Evolutionary conservation across 1,284 basidiomycete species (phyloP).

Genomic region (Exsudoporus floridanus): DNA sequence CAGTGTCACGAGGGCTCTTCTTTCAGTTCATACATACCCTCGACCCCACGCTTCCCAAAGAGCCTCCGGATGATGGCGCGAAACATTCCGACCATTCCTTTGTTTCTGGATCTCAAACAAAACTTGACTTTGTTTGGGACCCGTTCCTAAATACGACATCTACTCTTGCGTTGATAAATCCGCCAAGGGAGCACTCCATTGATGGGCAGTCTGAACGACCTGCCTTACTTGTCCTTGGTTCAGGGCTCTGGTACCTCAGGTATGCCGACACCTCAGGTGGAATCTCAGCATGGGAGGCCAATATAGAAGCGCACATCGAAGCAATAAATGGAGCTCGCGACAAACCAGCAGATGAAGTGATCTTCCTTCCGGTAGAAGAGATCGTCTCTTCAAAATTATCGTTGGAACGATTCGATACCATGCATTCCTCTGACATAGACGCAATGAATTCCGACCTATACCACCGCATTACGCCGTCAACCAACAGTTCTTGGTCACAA

Average conservation of each 20-base stretch:
- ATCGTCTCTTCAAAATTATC: constrained; percentile 61
- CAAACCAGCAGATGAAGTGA: constrained; percentile 64
- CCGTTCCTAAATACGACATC: constrained; percentile 77
- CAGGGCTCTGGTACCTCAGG: constrained; percentile 85
- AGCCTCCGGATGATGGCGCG: constrained; percentile 53
- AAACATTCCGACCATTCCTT: constrained; percentile 69
- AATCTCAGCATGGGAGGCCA: constrained; percentile 72
- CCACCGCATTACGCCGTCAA: constrained; percentile 58
- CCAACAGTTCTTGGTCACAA: constrained; percentile 34
- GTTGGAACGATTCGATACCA: constrained; percentile 60
- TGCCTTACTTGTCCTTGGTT: constrained; percentile 76
- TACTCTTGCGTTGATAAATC: constrained; percentile 39
- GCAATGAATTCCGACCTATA: constrained; percentile 85
- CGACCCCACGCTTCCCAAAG: constrained; percentile 55
- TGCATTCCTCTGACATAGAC: constrained; percentile 76
- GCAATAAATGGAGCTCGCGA: constrained; percentile 40
- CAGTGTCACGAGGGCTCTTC: constrained; percentile 76
- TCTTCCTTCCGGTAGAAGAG: constrained; percentile 77
- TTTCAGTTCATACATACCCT: constrained; percentile 67
- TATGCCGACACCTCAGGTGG: constrained; percentile 70
- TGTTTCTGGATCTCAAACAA: constrained; percentile 44
- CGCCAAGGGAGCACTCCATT: constrained; percentile 7
- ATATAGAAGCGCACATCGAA: constrained; percentile 63
- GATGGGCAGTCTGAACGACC: constrained; percentile 34
- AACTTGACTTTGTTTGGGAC: constrained; percentile 76